These are phyloP conservation scores for Colletotrichum sp. DNA, from an alignment of 2,329 filamentous ascomycete genomes.

Conservation along the genomic window DNA sequence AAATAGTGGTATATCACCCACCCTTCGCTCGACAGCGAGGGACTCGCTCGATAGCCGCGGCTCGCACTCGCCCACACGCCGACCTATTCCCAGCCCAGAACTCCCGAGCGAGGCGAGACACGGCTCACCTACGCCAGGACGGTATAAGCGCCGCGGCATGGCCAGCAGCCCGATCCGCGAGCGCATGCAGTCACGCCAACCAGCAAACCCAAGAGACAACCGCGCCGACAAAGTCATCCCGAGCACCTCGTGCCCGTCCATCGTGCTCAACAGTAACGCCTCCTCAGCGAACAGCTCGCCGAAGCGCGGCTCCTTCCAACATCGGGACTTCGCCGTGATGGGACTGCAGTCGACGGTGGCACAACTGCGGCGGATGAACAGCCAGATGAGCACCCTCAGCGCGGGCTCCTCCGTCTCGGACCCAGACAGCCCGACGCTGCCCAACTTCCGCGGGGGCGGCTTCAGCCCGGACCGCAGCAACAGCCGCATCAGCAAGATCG, in stretches of 20 bases:
- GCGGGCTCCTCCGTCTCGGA: slow-evolving; percentile 41
- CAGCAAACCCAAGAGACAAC: not conserved
- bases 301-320: not conserved
- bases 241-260: not conserved
- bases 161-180: not conserved
- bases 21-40: not conserved
- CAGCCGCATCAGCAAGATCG: slow-evolving; percentile 33
- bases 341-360: slow-evolving; percentile 41
- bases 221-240: not conserved
- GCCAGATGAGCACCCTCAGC: slow-evolving; percentile 52
- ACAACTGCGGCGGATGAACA: slow-evolving; percentile 64
- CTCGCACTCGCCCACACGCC: not conserved
- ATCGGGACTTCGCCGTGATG: slow-evolving; percentile 7
- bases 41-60: not conserved
- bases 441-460: slow-evolving; percentile 41
- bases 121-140: slow-evolving; percentile 1
- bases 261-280: not conserved
- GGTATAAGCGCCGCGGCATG: slow-evolving; percentile 1
- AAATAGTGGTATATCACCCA: not conserved
- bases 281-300: not conserved
- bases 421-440: slow-evolving; percentile 43
- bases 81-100: not conserved
- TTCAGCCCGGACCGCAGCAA: slow-evolving; percentile 40
- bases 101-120: not conserved
- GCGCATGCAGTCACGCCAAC: not conserved